phyloP scores from a whole-genome alignment of 495 filamentous ascomycete species.

The Daldinia loculata region DNA sequence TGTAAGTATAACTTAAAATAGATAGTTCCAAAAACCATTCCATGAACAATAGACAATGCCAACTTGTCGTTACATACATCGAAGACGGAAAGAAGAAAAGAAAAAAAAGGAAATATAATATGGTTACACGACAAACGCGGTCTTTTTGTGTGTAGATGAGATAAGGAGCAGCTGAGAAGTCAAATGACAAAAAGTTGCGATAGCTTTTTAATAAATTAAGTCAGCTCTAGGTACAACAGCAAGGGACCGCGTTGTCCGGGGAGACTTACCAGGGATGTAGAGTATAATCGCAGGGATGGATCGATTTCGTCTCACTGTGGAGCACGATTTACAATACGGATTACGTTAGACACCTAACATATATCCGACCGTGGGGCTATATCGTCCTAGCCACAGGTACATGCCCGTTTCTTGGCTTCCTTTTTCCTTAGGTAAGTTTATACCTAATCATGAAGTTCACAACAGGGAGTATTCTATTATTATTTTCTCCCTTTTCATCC shows the following conservation, averaged over 20 bases:
- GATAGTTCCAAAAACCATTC: neutral
- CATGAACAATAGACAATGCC: constrained; percentile 1
- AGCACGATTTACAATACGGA: constrained; percentile 5
- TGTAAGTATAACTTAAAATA: constrained; percentile 23
- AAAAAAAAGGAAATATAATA: neutral
- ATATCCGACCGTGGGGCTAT: no score
- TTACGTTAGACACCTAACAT: neutral
- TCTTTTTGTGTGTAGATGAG: constrained; percentile 9
- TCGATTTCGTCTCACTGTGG: constrained; percentile 17
- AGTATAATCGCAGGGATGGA: constrained; percentile 6
- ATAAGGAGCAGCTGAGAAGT: constrained; percentile 9
- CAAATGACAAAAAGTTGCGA: constrained; percentile 14
- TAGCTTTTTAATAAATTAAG: constrained; percentile 31
- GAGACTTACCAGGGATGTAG: constrained; percentile 3
- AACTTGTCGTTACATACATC: constrained; percentile 13
- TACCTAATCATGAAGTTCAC: neutral
- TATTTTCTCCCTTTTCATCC: neutral
- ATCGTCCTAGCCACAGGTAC: constrained; percentile 7
- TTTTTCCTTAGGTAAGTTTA: neutral
- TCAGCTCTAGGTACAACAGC: constrained; percentile 13
- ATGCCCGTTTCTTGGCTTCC: neutral
- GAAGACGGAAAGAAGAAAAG: constrained; percentile 7
- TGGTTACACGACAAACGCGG: constrained; percentile 15
- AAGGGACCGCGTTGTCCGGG: constrained; percentile 29
- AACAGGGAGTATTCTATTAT: neutral